Evolutionary conservation across 345 rosid genomes (phyloP), one percentile per base, ranked within the genome.

Genomic region (Citrus australasica): DNA sequence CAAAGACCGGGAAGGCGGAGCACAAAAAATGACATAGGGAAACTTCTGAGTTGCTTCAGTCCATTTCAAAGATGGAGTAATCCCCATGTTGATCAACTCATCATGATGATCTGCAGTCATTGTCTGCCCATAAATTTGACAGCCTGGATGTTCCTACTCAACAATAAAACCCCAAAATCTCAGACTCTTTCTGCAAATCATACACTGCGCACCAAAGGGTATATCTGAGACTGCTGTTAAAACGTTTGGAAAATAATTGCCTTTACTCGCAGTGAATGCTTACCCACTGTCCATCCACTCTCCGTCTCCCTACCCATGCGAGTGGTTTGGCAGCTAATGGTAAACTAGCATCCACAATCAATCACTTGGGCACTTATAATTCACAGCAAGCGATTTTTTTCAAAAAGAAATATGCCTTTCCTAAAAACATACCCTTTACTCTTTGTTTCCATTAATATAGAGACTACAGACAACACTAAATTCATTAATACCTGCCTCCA

Each of bases 21-120:
- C 99, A 85, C 99, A 96, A 80, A 92, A 96, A 63, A 96, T 86
- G 32, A 96, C 92, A 79, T 88, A 88, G 14, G 98, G 93, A 79
- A 87, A 92, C 80, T 75, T 86, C 8, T 79, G 87, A 68, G 71
- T 82, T 66, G 78, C 75, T 71, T 81, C 81, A 33, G 84, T 78
- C 83, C 77, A 93, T 77, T 86, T 88, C 83, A 94, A 71, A 71
- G 85, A 85, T 63, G 99, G 99, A 71, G 85, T 88, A 70, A 96
- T 94, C 64, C 95, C 97, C 87, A 91, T 72, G 27, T 88, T 87
- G 77, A 91, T 82, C 86, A 96, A 79, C 76, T 96, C 99, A 4
- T 87, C 87, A 13, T 96, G 99, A 82, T 96, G 98, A 80, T 90
- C 95, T 5, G 83, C 71, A 30, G 95, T 92, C 86, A 86, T 78